Base-by-base conservation (phyloP, 1,139 yeast species). In the Sugiyamaella grinbergsii region DNA sequence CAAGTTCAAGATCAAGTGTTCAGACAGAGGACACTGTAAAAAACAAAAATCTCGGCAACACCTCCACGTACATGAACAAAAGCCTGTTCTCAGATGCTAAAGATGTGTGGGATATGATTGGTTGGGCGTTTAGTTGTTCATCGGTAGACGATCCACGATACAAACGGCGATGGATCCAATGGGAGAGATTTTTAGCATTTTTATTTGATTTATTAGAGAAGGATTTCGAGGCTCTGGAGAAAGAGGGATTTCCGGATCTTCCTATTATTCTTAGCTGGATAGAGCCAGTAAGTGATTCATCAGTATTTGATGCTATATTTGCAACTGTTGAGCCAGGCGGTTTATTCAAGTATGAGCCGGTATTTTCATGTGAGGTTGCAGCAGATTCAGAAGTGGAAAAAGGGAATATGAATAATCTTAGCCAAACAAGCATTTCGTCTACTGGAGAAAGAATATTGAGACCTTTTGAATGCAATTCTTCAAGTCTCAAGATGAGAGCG, bases 51-150 rank as follows among this genome's bases (percentile, higher is more conserved):
- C 36, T 15, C 22, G 33, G 24, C 16, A 20, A 24, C 13, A 2
- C 47, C 23, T 10, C 11, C 16, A 20, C 16, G 19, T 43, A 43
- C 26, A 43, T 43, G 42, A 24, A 24, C 15, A 13, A n/a, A n/a
- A 29, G 47, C n/a, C 33, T 52, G 10, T 53, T 53, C 34, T 11
- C 45, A 4, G 37, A 45, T 28, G 36, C 44, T 1, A 42, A 40
- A 41, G 22, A 16, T 4, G 51, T 58, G 8, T 55, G 60, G 61
- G 33, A 42, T 28, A 41, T 51, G 49, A 33, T 58, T 13, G 61
- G 61, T 8, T 57, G 60, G 60, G 57, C 55, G 2, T 52, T 58
- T 20, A 48, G 54, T 1, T 55, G 59, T 41, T 52, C 59, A 8
- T 51, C 57, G 3, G 44, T 57, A 2, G 50, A 49, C 4, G 50